Evolutionary conservation across 345 rosid genomes (phyloP).

Genomic region (Gynandropsis gynandra): DNA sequence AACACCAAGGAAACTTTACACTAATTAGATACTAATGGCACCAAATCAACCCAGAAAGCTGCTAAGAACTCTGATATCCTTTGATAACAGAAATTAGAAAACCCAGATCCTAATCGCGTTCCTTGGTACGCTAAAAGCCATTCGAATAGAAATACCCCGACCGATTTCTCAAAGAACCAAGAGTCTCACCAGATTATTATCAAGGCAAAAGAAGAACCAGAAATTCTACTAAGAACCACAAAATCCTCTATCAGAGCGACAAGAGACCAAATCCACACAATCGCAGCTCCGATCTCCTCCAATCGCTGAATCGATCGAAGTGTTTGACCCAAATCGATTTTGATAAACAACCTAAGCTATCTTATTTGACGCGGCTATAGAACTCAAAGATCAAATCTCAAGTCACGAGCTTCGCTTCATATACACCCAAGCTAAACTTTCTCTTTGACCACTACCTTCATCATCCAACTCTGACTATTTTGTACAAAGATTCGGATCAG

Average conservation of each 20-base stretch:
- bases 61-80: neutral
- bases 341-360: neutral
- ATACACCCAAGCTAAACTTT: slow-evolving; percentile 19
- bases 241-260: neutral
- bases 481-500: slow-evolving; percentile 15
- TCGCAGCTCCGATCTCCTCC: slow-evolving; percentile 2
- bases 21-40: too few relatives aligned
- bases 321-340: slow-evolving; percentile 13
- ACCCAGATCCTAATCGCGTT: slow-evolving; percentile 14
- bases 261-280: neutral
- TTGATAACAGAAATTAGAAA: slow-evolving; percentile 3
- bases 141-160: slow-evolving; percentile 3
- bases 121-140: neutral
- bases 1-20: too few relatives aligned
- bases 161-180: slow-evolving; percentile 9
- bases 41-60: too few relatives aligned
- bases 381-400: too few relatives aligned
- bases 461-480: slow-evolving; percentile 5
- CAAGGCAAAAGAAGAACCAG: neutral
- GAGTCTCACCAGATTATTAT: neutral
- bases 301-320: slow-evolving; percentile 10
- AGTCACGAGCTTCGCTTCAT: slow-evolving; percentile 8
- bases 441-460: slow-evolving; percentile 3
- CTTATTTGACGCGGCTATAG: neutral
- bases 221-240: neutral